These are phyloP conservation scores for Vaccinium myrtillus DNA, from an alignment of 148 eudicot species.

Conservation along the genomic window DNA sequence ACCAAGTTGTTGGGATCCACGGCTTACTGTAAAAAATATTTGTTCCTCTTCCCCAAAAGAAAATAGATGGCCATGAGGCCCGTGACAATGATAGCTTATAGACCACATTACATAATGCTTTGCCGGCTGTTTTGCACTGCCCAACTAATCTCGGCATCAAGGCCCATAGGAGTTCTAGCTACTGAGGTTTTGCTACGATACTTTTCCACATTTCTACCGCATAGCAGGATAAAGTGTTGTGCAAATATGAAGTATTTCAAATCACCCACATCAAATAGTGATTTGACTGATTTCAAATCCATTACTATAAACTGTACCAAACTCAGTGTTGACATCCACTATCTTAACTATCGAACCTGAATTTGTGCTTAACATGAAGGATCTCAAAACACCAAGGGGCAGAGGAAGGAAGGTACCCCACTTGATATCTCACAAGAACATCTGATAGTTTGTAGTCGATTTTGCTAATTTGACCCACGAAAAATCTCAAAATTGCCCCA, in stretches of 20 bases:
- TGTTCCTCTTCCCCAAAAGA: not conserved
- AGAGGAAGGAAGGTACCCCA: too few relatives aligned
- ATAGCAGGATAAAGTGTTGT: not conserved
- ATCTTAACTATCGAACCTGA: not conserved
- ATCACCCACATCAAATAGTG: not conserved
- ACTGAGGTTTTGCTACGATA: not conserved
- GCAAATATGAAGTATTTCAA: not conserved
- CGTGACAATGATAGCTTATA: not conserved
- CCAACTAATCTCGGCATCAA: not conserved
- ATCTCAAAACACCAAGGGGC: not conserved
- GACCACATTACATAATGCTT: not conserved
- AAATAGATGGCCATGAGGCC: not conserved
- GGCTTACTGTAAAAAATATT: not conserved
- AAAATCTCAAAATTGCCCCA: too few relatives aligned
- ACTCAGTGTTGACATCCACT: not conserved
- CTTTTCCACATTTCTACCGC: not conserved
- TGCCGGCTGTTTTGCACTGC: not conserved
- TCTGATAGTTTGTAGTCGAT: too few relatives aligned
- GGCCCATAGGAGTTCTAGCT: not conserved
- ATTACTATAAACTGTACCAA: not conserved
- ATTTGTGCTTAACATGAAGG: not conserved
- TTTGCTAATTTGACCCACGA: too few relatives aligned
- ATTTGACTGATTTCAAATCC: not conserved
- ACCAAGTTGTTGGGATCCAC: not conserved
- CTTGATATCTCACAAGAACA: too few relatives aligned